A percentile compares a stretch with the other conserved stretches of the same genome.
Evolutionary conservation across 2,329 filamentous ascomycete genomes (phyloP).

Genomic region (Xylaria sp.): DNA sequence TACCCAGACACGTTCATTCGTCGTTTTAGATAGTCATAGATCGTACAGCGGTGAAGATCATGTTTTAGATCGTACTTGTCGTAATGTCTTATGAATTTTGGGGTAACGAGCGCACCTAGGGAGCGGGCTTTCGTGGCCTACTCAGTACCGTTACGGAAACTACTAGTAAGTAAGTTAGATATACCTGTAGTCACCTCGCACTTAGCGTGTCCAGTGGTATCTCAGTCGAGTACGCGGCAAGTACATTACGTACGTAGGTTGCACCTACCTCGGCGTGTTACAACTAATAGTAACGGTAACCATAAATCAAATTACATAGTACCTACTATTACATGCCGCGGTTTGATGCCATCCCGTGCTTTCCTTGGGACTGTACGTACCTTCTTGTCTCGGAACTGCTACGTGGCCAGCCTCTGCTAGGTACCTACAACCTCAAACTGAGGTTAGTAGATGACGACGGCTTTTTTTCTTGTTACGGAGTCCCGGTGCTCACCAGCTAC

Average conservation of each 20-base stretch:
- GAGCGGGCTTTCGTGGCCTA: not conserved
- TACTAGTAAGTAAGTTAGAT: not conserved
- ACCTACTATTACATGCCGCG: slow-evolving; percentile 5
- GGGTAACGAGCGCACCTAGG: too few relatives aligned
- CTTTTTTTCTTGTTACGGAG: slow-evolving; percentile 10
- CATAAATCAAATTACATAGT: slow-evolving; percentile 5
- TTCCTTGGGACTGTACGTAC: slow-evolving; percentile 14
- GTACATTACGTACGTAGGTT: not conserved
- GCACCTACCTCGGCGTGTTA: slow-evolving; percentile 1
- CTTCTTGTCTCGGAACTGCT: slow-evolving; percentile 32
- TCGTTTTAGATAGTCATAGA: not conserved
- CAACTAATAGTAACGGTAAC: not conserved
- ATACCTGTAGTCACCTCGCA: not conserved
- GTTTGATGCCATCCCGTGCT: slow-evolving; percentile 1
- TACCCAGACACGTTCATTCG: not conserved
- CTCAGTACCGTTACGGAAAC: not conserved
- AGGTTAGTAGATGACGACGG: slow-evolving; percentile 16
- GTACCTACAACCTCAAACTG: not conserved
- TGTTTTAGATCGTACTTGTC: not conserved
- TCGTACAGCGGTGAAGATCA: not conserved
- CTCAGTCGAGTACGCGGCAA: not conserved
- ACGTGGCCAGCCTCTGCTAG: slow-evolving; percentile 21
- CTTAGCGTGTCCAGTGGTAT: not conserved
- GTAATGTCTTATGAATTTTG: too few relatives aligned
- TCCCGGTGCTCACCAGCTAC: slow-evolving; percentile 8